These are phyloP conservation scores for Anacardium occidentale DNA, from an alignment of 345 rosid genomes.

Conservation along the genomic window DNA sequence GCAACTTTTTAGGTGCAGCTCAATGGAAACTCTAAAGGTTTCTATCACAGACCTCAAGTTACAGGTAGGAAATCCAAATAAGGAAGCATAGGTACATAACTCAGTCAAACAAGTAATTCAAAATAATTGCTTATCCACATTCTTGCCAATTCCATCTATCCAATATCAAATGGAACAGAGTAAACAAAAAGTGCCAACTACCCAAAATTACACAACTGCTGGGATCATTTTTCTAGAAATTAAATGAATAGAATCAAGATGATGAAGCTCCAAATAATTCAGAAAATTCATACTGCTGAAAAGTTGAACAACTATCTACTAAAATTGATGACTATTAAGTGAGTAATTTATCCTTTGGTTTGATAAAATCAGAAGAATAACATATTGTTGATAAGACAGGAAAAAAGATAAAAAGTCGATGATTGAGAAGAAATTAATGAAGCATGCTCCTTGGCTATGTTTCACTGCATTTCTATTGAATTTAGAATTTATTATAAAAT, in stretches of 20 bases:
- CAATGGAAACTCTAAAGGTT: neutral
- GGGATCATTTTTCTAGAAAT: neutral
- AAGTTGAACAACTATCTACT: neutral
- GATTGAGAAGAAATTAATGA: neutral
- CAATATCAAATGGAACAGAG: neutral
- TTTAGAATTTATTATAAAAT: conserved; percentile 14
- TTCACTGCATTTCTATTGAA: neutral
- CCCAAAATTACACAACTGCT: neutral
- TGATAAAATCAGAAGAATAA: conserved; percentile 1
- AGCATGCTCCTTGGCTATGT: conserved; percentile 1
- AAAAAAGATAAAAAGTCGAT: neutral
- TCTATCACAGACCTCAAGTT: neutral
- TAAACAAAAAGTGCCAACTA: neutral
- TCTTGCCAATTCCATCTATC: neutral
- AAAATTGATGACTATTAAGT: neutral
- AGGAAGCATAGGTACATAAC: neutral
- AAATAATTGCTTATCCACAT: neutral
- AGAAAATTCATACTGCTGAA: neutral
- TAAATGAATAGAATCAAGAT: neutral
- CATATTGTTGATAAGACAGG: neutral
- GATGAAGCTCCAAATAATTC: neutral
- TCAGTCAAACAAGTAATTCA: neutral
- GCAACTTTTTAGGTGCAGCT: neutral
- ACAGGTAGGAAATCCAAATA: neutral
- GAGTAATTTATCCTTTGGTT: neutral